Conservation (phyloP, 345 rosid species). For the Psidium guajava region DNA sequence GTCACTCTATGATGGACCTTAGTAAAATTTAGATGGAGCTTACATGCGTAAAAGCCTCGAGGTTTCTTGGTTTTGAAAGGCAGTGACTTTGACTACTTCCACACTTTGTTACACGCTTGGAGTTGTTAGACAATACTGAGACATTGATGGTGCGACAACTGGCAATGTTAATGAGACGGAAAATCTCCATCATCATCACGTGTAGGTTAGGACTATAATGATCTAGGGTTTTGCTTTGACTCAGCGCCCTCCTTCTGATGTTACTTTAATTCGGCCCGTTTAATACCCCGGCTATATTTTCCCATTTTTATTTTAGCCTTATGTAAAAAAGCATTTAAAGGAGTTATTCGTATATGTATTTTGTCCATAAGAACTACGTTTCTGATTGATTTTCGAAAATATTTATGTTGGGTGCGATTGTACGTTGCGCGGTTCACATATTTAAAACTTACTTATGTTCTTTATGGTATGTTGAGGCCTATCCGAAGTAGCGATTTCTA, state of each 20-base stretch:
- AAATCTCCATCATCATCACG: neutral
- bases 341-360: neutral
- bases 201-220: neutral
- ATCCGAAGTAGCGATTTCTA: neutral
- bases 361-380: neutral
- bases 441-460: neutral
- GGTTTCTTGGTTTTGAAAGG: neutral
- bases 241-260: neutral
- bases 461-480: neutral
- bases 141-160: neutral
- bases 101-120: neutral
- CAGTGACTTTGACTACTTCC: neutral
- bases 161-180: neutral
- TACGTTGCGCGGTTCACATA: accelerated
- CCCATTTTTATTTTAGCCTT: neutral
- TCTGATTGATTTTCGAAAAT: neutral
- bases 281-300: neutral
- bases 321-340: neutral
- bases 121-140: neutral
- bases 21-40: neutral
- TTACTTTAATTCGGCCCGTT: too few relatives aligned
- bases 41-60: neutral
- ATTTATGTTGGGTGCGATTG: neutral
- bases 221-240: neutral
- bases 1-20: too few relatives aligned